These are phyloP conservation scores for Neonectria magnoliae DNA, from an alignment of 2,329 filamentous ascomycete genomes.

Conservation along the genomic window DNA sequence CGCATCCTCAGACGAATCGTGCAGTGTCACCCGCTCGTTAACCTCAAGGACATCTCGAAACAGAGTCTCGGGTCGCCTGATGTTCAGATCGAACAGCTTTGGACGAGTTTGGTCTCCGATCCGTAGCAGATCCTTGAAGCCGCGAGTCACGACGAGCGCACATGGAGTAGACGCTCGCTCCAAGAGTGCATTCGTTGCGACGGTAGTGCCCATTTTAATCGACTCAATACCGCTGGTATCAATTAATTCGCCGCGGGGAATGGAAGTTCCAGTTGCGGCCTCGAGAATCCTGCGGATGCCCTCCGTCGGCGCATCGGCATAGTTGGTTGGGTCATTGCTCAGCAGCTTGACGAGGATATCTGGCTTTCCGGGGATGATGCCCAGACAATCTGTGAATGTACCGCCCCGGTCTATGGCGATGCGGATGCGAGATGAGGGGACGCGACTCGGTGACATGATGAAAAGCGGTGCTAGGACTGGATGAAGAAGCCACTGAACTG, in stretches of 20 bases:
- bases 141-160: slow-evolving; percentile 74
- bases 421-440: slow-evolving; percentile 33
- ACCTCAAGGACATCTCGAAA: slow-evolving; percentile 85
- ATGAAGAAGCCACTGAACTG: background rate
- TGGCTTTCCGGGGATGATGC: slow-evolving; percentile 71
- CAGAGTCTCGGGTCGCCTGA: slow-evolving; percentile 83
- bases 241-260: slow-evolving; percentile 45
- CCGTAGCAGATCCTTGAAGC: slow-evolving; percentile 77
- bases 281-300: slow-evolving; percentile 65
- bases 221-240: slow-evolving; percentile 59
- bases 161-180: slow-evolving; percentile 77
- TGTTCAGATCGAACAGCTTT: slow-evolving; percentile 90
- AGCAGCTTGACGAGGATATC: slow-evolving; percentile 77
- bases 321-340: slow-evolving; percentile 76
- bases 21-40: slow-evolving; percentile 86
- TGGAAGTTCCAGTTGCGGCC: slow-evolving; percentile 42
- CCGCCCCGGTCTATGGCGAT: slow-evolving; percentile 50
- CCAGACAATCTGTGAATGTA: slow-evolving; percentile 78
- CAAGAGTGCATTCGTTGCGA: slow-evolving; percentile 78
- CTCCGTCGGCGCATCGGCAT: slow-evolving; percentile 77
- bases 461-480: background rate
- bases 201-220: slow-evolving; percentile 81
- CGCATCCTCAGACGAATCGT: slow-evolving; percentile 76
- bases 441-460: background rate
- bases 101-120: slow-evolving; percentile 94